phyloP scores from a whole-genome alignment of 192 early-diverging fungal genomes.

The Entophlyctis luteolus region DNA sequence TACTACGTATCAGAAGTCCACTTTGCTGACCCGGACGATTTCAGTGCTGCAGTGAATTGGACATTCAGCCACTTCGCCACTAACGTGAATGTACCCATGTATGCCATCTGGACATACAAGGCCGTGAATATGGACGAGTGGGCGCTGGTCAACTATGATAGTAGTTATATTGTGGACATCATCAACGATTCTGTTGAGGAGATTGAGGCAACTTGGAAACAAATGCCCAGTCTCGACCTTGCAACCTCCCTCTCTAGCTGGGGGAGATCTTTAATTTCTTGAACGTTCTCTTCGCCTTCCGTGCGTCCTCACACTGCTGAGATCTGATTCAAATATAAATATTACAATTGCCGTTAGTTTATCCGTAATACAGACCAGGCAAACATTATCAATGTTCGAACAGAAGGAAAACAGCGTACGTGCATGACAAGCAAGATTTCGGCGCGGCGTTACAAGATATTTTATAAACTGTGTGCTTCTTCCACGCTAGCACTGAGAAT shows the following conservation, averaged over 20 bases:
- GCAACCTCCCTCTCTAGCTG: background rate
- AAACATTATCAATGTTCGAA: no score
- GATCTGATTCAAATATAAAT: no score
- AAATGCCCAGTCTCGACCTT: background rate
- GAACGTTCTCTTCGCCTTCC: no score
- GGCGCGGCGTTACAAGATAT: no score
- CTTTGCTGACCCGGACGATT: background rate
- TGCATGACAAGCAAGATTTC: no score
- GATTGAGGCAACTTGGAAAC: background rate
- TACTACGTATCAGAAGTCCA: background rate
- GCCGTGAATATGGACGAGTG: background rate
- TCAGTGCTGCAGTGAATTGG: background rate
- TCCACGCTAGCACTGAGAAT: no score
- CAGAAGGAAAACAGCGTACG: no score
- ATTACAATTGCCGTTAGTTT: no score
- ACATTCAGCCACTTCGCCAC: background rate
- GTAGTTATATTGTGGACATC: background rate
- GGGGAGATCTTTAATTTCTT: background rate
- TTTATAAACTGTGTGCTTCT: no score
- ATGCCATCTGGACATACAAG: background rate
- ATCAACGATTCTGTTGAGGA: background rate
- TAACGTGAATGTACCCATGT: background rate
- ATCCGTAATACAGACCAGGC: no score
- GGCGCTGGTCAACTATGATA: background rate
- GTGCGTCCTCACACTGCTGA: no score